phyloP scores from a whole-genome alignment of 2,329 filamentous ascomycete species.

The Calonectria naviculata region DNA sequence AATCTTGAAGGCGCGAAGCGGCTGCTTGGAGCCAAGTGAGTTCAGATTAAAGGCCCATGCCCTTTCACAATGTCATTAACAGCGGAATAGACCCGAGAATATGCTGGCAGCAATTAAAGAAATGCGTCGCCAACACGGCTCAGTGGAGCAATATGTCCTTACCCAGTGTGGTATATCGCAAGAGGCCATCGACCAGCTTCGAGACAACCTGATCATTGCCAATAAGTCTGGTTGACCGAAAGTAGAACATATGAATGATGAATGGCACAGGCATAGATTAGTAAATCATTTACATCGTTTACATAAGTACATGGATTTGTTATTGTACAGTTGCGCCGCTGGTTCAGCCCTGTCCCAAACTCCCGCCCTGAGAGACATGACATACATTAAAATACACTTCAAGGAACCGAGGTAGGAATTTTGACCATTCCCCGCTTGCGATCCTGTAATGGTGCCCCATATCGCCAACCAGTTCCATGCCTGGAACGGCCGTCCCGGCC shows the following conservation, averaged over 20 bases:
- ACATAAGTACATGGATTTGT: constrained; percentile 33
- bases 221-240: constrained; percentile 48
- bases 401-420: constrained; percentile 73
- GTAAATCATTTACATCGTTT: constrained; percentile 33
- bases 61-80: background rate
- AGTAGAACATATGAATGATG: constrained; percentile 41
- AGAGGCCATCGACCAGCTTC: constrained; percentile 64
- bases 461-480: constrained; percentile 69
- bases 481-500: constrained; percentile 64
- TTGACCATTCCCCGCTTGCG: constrained; percentile 73
- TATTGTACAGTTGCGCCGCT: constrained; percentile 40
- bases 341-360: constrained; percentile 4
- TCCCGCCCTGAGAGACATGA: constrained; percentile 17
- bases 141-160: constrained; percentile 71
- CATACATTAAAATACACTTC: constrained; percentile 38
- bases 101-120: constrained; percentile 63
- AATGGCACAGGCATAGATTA: constrained; percentile 29
- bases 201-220: constrained; percentile 58
- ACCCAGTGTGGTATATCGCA: constrained; percentile 67
- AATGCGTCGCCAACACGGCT: constrained; percentile 70
- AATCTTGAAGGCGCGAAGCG: constrained; percentile 56
- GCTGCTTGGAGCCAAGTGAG: constrained; percentile 58
- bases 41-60: background rate
- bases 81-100: constrained; percentile 52
- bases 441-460: constrained; percentile 72